phyloP scores from a whole-genome alignment of 352 stramenopile species.

The Chrysophaeum taylorii region DNA sequence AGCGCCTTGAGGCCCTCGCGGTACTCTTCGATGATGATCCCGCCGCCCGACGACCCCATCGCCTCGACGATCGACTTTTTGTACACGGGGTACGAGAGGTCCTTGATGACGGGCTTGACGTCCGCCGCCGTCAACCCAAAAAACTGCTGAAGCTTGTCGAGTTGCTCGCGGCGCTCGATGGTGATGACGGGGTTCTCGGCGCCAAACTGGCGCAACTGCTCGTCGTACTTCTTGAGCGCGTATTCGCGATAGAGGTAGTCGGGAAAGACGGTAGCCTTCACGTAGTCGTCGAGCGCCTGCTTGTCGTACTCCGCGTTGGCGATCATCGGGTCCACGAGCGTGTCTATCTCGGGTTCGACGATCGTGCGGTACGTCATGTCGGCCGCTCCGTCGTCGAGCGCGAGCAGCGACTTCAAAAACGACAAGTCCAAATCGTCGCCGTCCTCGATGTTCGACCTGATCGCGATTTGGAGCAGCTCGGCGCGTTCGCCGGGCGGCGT shows the following conservation, averaged over 20 bases:
- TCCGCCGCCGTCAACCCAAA: not conserved
- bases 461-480: no score
- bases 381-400: not conserved
- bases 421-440: no score
- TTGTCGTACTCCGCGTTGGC: not conserved
- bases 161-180: not conserved
- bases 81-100: not conserved
- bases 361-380: not conserved
- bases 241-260: not conserved
- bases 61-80: not conserved
- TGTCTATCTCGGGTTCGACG: not conserved
- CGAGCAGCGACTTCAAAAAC: not conserved
- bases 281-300: not conserved
- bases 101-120: not conserved
- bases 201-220: not conserved
- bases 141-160: not conserved
- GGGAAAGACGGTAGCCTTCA: not conserved
- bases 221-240: not conserved
- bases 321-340: not conserved
- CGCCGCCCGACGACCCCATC: not conserved
- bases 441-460: no score
- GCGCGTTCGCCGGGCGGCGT: no score
- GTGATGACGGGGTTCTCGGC: not conserved
- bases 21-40: conserved; percentile 1
- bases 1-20: not conserved